A percentile compares a stretch with the other conserved stretches of the same genome.
These are phyloP conservation scores for Dispira simplex DNA, from an alignment of 192 early-diverging fungal genomes.

Conservation along the genomic window DNA sequence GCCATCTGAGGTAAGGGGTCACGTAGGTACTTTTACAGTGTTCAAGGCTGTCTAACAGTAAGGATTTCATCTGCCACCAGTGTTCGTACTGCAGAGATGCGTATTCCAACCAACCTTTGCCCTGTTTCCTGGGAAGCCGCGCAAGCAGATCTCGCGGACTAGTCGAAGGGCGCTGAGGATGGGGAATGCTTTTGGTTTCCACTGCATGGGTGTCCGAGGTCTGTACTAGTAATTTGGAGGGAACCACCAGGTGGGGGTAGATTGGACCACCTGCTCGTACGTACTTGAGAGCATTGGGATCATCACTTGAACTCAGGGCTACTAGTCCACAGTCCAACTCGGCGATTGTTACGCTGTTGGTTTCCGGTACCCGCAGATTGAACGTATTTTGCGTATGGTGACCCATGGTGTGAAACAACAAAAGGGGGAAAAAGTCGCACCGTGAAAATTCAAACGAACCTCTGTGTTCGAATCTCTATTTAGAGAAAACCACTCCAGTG, in stretches of 20 bases:
- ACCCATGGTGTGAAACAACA: too few species aligned
- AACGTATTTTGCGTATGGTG: too few species aligned
- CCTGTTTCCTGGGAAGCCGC: not conserved
- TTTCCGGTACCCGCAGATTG: too few species aligned
- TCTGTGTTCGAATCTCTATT: too few species aligned
- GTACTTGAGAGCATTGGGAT: slow-evolving; percentile 21
- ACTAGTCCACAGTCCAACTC: slow-evolving; percentile 9
- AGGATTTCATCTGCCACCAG: not conserved
- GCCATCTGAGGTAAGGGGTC: not conserved
- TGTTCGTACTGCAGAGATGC: not conserved
- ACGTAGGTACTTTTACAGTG: not conserved
- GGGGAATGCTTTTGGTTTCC: not conserved
- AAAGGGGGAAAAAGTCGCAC: too few species aligned
- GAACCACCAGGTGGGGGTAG: slow-evolving; percentile 33
- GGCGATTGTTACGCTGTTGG: not conserved
- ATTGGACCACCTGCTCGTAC: slow-evolving; percentile 24
- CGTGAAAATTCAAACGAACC: too few species aligned
- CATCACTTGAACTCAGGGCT: slow-evolving; percentile 19
- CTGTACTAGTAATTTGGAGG: slow-evolving; percentile 19
- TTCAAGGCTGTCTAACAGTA: not conserved
- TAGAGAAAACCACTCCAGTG: too few species aligned
- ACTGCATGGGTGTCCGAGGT: not conserved
- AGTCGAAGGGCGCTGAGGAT: not conserved
- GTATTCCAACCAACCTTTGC: not conserved
- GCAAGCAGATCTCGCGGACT: not conserved